These are phyloP conservation scores for Paramyrothecium roridum DNA, from an alignment of 2,329 filamentous ascomycete genomes.

Conservation along the genomic window DNA sequence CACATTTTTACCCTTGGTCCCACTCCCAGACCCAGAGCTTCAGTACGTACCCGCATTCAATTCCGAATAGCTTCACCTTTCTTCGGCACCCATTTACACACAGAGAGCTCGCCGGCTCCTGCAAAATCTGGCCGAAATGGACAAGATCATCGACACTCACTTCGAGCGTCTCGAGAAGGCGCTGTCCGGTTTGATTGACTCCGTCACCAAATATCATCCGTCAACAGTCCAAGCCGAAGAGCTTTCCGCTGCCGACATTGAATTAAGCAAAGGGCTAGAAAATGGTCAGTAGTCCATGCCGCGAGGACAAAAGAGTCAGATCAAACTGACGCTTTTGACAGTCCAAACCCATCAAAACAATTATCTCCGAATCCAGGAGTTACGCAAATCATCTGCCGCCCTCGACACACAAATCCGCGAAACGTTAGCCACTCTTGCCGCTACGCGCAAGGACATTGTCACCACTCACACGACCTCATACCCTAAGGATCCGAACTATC, in stretches of 20 bases:
- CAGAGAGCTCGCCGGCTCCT: not conserved
- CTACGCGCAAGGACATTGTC: conserved; percentile 70
- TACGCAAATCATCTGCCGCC: conserved; percentile 62
- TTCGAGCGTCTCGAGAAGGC: conserved; percentile 67
- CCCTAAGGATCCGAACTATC: conserved; percentile 46
- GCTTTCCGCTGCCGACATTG: conserved; percentile 66
- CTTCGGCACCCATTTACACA: not conserved
- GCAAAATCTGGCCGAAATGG: conserved; percentile 41
- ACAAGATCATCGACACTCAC: conserved; percentile 57
- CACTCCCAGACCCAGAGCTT: not conserved
- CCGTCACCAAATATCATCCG: conserved; percentile 79
- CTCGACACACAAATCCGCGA: conserved; percentile 73
- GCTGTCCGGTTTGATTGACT: conserved; percentile 69
- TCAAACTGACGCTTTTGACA: conserved; percentile 24
- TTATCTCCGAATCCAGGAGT: conserved; percentile 61
- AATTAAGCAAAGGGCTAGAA: conserved; percentile 63
- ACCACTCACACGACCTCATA: conserved; percentile 57
- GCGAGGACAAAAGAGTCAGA: not conserved
- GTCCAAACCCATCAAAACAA: conserved; percentile 76
- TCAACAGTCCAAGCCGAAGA: conserved; percentile 65
- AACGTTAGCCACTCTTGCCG: conserved; percentile 66
- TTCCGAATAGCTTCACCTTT: conserved; percentile 9
- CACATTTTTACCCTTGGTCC: conserved; percentile 9
- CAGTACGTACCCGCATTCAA: not conserved
- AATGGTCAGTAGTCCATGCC: conserved; percentile 43